Base-by-base conservation (phyloP, 2,329 filamentous ascomycete genomes). In the Talaromyces sp. region DNA sequence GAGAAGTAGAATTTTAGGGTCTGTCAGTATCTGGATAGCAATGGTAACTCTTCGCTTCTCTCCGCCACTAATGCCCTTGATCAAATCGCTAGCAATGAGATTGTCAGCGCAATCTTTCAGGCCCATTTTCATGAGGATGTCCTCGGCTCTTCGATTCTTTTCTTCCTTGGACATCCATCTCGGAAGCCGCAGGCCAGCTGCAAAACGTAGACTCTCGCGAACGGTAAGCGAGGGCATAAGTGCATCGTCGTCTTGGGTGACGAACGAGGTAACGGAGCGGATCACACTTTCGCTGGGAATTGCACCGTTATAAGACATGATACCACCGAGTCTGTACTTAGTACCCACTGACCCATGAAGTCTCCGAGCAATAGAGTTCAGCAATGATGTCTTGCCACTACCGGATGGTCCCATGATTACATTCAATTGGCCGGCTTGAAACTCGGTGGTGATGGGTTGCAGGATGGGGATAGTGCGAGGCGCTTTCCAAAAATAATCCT, bases 321-420 rank as follows among this genome's bases (percentile, higher is more conserved):
- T 83, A 0, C 90, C 90, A 5, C 80, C 81, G 2, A 85, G 79
- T 4, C 78, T 81, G 70, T 93, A 93, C 63, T 82, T 83, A 0
- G 87, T 91, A 1, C 83, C 81, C 2, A 87, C 69, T 1, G 85
- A 87, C 64, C 86, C 86, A 31, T 86, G 85, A 4, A 93, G 77
- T 16, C 90, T 82, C 3, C 87, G 79, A 1, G 90, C 89, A 84
- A 93, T 90, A 1, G 88, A 83, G 71, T 91, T 92, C 11, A 93
- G 80, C 0, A 92, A 79, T 0, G 88, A 90, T 0, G 90, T 92
- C 74, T 93, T 93, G 1, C 90, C 90, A 54, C 87, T 89, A 0
- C 90, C 90, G 0, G 89, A 92, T 0, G 90, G 90, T 0, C 90
- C 90, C 90, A 93, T 92, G 68, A 93, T 90, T 27, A 92, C 84